phyloP scores from a whole-genome alignment of 768 basidiomycete genomes.

The Nidularia pulvinata region DNA sequence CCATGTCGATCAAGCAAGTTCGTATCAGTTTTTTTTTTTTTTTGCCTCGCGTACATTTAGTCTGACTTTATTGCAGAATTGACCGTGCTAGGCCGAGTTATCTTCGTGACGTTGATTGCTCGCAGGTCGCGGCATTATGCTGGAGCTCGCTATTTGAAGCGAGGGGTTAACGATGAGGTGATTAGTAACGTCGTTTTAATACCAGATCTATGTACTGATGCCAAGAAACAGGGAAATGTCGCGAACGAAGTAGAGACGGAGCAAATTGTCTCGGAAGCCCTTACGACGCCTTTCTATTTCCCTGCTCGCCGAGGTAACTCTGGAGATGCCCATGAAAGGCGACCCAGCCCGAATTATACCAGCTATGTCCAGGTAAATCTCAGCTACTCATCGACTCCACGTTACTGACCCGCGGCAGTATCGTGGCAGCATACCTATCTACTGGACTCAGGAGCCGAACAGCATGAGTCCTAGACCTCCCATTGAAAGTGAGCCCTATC shows the following conservation, averaged over 20 bases:
- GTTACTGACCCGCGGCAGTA: conserved; percentile 47
- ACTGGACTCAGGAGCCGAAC: conserved; percentile 94
- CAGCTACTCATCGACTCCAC: background rate
- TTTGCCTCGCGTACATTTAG: background rate
- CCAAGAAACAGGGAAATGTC: conserved; percentile 76
- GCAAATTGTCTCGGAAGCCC: conserved; percentile 91
- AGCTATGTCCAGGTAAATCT: conserved; percentile 84
- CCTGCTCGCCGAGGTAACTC: conserved; percentile 41
- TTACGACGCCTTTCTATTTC: conserved; percentile 88
- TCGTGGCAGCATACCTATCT: conserved; percentile 93
- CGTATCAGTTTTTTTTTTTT: background rate
- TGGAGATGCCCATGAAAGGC: conserved; percentile 34
- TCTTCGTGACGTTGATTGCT: conserved; percentile 95
- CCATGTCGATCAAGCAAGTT: conserved; percentile 98
- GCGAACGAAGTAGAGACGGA: conserved; percentile 99
- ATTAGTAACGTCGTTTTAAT: conserved; percentile 1
- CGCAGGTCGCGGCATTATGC: conserved; percentile 94
- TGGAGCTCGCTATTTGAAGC: conserved; percentile 91
- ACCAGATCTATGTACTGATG: background rate
- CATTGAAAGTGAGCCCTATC: conserved; percentile 77
- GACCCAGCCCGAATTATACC: conserved; percentile 86
- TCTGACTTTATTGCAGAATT: conserved; percentile 57
- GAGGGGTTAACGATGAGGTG: conserved; percentile 94
- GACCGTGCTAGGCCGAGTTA: conserved; percentile 83
- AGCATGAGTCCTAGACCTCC: conserved; percentile 93